Conservation (phyloP, 2,329 filamentous ascomycete genomes). For the Cytospora piceae region DNA sequence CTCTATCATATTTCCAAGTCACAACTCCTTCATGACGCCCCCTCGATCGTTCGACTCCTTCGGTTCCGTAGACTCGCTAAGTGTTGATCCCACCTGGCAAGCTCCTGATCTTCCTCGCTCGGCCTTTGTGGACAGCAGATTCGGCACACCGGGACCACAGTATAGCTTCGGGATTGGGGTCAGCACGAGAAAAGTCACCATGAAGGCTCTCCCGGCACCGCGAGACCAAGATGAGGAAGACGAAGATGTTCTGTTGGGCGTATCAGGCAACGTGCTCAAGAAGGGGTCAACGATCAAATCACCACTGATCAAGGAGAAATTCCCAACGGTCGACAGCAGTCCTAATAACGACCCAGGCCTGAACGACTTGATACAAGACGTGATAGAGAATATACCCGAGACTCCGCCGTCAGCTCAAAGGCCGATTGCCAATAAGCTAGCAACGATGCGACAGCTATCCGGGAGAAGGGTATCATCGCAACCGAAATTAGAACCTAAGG, state of each 20-base stretch:
- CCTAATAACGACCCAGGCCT: constrained; percentile 22
- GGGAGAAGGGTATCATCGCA: background rate
- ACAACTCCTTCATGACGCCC: constrained; percentile 19
- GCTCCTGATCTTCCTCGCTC: constrained; percentile 41
- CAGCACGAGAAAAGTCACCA: constrained; percentile 22
- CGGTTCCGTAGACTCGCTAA: constrained; percentile 29
- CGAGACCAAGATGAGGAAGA: constrained; percentile 34
- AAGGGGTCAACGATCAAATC: constrained; percentile 7
- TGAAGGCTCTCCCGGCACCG: constrained; percentile 29
- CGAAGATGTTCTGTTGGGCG: constrained; percentile 40
- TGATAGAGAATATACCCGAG: constrained; percentile 26
- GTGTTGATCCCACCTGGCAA: constrained; percentile 45
- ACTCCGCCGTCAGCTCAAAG: constrained; percentile 17
- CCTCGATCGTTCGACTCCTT: constrained; percentile 16
- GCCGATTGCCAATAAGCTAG: background rate
- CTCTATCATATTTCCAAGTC: constrained; percentile 32
- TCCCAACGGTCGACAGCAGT: constrained; percentile 24
- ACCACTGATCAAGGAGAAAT: constrained; percentile 23
- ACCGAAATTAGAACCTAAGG: background rate
- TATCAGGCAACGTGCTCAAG: background rate
- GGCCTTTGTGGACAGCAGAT: constrained; percentile 28
- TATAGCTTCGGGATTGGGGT: constrained; percentile 11
- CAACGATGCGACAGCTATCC: background rate
- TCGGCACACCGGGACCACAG: constrained; percentile 8
- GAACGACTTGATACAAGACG: constrained; percentile 23